A percentile compares a stretch with the other conserved stretches of the same genome.
Evolutionary conservation across 2,329 filamentous ascomycete genomes (phyloP).

Genomic region (Sarocladiaceae sp.): DNA sequence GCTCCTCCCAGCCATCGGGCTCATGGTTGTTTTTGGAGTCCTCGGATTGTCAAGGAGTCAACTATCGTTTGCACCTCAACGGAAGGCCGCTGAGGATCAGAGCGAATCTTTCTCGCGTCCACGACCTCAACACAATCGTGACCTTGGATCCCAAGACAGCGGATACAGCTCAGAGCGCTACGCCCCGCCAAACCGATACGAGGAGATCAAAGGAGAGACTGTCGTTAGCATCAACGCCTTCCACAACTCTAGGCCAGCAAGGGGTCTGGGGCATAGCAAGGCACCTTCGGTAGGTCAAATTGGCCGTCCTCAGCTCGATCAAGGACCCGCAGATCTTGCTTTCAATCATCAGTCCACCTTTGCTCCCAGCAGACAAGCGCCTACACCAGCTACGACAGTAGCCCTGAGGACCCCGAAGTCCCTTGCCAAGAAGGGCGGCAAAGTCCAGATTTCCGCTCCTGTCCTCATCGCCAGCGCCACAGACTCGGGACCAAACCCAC

Average conservation of each 20-base stretch:
- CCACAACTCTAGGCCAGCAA: background rate
- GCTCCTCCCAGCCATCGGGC: constrained; percentile 43
- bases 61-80: background rate
- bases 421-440: constrained; percentile 27
- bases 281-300: constrained; percentile 5
- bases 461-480: constrained; percentile 25
- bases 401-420: background rate
- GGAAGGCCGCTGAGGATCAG: background rate
- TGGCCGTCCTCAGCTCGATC: constrained; percentile 4
- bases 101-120: background rate
- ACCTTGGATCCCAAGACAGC: constrained; percentile 3
- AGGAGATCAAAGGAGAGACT: constrained; percentile 40
- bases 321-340: background rate
- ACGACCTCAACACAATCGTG: background rate
- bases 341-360: constrained; percentile 2
- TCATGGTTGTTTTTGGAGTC: constrained; percentile 42
- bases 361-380: background rate
- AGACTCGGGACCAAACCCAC: constrained; percentile 29
- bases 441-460: constrained; percentile 43
- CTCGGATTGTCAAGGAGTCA: background rate
- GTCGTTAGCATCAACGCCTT: constrained; percentile 20
- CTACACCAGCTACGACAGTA: background rate
- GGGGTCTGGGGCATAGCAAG: background rate
- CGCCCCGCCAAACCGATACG: constrained; percentile 39
- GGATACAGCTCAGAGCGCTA: constrained; percentile 34